phyloP scores from a whole-genome alignment of 768 basidiomycete species.

The Tylopilus plumbeoviolaceoides region DNA sequence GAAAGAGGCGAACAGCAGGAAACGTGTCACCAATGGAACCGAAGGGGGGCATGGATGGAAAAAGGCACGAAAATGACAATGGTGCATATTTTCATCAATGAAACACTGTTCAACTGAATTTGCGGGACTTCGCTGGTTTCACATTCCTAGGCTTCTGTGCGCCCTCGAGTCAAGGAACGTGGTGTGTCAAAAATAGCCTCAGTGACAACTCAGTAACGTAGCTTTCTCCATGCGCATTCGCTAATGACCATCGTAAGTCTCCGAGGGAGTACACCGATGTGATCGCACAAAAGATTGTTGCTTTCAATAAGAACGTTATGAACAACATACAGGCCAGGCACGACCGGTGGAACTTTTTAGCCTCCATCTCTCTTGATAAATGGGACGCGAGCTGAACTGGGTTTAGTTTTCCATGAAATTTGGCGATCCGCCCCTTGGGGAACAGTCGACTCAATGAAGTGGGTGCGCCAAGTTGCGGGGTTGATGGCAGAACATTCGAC shows the following conservation, averaged over 20 bases:
- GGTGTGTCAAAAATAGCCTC: not conserved
- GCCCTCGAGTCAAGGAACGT: not conserved
- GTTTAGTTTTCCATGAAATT: not conserved
- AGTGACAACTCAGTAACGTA: not conserved
- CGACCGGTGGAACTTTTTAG: not conserved
- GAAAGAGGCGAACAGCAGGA: slow-evolving; percentile 3
- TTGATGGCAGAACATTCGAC: slow-evolving; percentile 7
- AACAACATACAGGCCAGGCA: not conserved
- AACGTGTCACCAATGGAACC: slow-evolving; percentile 11
- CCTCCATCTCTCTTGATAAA: not conserved
- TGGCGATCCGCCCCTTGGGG: slow-evolving; percentile 6
- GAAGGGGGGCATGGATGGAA: slow-evolving; percentile 14
- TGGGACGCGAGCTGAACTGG: not conserved
- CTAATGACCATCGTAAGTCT: not conserved
- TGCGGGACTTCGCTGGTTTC: not conserved
- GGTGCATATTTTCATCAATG: not conserved
- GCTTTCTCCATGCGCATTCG: not conserved
- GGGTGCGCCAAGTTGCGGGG: not conserved
- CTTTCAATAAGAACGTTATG: not conserved
- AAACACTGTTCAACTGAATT: not conserved
- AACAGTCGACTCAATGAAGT: not conserved
- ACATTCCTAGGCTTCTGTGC: not conserved
- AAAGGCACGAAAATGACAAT: slow-evolving; percentile 17
- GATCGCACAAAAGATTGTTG: not conserved
- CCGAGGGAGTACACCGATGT: not conserved